phyloP scores from a whole-genome alignment of 148 eudicot species.

The Camellia granthamiana region DNA sequence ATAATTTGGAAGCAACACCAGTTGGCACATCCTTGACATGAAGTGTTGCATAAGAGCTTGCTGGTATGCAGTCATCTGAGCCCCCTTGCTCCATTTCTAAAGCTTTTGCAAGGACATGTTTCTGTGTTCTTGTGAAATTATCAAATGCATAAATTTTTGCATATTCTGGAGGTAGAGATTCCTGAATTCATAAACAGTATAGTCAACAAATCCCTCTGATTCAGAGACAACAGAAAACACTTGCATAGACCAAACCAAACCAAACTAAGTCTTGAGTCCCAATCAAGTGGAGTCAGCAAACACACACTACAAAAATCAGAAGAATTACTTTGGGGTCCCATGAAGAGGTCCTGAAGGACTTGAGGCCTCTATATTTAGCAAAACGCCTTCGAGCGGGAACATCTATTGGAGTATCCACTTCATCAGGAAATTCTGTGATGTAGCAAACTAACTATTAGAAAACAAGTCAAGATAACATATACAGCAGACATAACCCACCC shows the following conservation, averaged over 20 bases:
- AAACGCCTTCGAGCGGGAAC: conserved; percentile 87
- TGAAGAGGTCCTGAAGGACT: conserved; percentile 91
- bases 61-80: conserved; percentile 47
- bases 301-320: neutral
- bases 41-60: conserved; percentile 67
- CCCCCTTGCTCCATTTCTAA: conserved; percentile 49
- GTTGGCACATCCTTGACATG: conserved; percentile 66
- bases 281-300: no score
- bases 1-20: conserved; percentile 58
- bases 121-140: conserved; percentile 79
- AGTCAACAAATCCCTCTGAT: neutral
- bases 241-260: neutral
- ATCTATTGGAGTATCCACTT: conserved; percentile 90
- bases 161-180: conserved; percentile 83
- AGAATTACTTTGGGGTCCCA: conserved; percentile 91
- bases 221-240: neutral
- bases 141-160: conserved; percentile 82
- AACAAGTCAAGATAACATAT: conserved; percentile 3
- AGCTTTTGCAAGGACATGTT: conserved; percentile 84
- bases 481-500: neutral
- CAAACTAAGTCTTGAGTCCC: no score
- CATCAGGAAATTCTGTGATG: conserved; percentile 84
- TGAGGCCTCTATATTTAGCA: conserved; percentile 91
- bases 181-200: conserved; percentile 40
- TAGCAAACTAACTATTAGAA: conserved; percentile 3